Base-by-base conservation (phyloP, 1,284 basidiomycete species). In the Irpex sp. region DNA sequence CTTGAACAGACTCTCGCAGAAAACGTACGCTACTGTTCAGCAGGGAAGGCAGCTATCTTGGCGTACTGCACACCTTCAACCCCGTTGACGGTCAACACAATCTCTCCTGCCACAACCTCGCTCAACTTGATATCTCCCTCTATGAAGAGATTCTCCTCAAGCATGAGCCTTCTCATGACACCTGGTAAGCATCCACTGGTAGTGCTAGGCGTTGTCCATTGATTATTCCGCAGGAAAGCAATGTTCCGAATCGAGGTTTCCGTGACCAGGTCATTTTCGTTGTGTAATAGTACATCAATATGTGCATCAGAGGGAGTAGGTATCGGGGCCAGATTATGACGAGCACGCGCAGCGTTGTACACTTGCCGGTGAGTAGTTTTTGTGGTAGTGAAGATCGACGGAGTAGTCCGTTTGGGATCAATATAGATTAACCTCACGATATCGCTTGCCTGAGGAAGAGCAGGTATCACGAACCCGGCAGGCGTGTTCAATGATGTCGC, bases 221-320 rank as follows among this genome's bases (percentile, higher is more conserved):
- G 68, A 2, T 76, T 74, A 7, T 67, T 64, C 1, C 76, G 68
- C 7, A 83, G 81, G 69, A 83, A 84, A 0, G 89, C 88, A 58
- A 92, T 74, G 67, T 92, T 93, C 69, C 81, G 86, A 57, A 89
- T 84, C 21, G 86, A 84, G 0, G 87, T 79, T 71, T 93, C 90
- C 43, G 81, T 88, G 60, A 90, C 71, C 11, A 77, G 70, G 5
- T 75, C 76, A 0, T 77, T 69, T 0, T 78, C 61, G 66, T 86
- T 88, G 75, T 83, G 85, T 50, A 93, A 71, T n/a, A 93, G 69
- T 2, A 92, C 86, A 67, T 93, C 90, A 47, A 58, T 57, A 49
- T 64, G 58, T 7, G 63, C 54, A 9, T 55, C 57, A 1, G 67
- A 59, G 1, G 70, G 55, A 71, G 76, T 33, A 68, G 75, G 69